Base-by-base conservation (phyloP, 2,329 filamentous ascomycete species). In the Hypoxylon sp. region DNA sequence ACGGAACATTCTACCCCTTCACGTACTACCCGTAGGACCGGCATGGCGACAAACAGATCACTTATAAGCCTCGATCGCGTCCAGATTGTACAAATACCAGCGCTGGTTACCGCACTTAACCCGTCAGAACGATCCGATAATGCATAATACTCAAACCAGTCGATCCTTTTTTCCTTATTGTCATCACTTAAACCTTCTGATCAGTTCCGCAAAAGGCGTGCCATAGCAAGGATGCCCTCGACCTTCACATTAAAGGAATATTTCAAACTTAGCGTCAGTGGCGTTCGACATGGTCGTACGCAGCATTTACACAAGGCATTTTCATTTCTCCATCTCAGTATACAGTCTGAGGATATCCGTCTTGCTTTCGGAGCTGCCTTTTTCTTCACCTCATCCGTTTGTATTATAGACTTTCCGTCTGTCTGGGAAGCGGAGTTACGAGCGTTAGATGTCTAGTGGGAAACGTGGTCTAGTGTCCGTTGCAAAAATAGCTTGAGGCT, bases 331-430 rank as follows among this genome's bases (percentile, higher is more conserved):
- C 12, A 68, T 63, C 59, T 59, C 56, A 53, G 48, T 58, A 64
- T 63, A 48, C 22, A 20, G 45, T 22, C 53, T 58, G 57, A 49
- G 61, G 51, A 59, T 68, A 66, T 56, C 52, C 32, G n/a, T 12
- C 32, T 51, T 56, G 36, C 42, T 64, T 64, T 50, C 30, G 45
- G 54, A 51, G 45, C 20, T 16, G 36, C 55, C 9, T 52, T 52
- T 63, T 59, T 54, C 61, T 67, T 63, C 60, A 26, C 50, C 7
- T 24, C 36, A 57, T 57, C 57, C 51, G 40, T 62, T 65, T 74
- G 72, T 74, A 74, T 70, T 67, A 74, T 74, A 74, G 70, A 74
- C 53, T 61, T 71, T 53, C 63, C n/a, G n/a, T n/a, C 24, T 68
- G 32, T 59, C 64, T 48, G 56, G 62, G 65, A 62, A 61, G 59